These are phyloP conservation scores for Globisporangium okanoganense DNA, from an alignment of 352 stramenopile species.

Conservation along the genomic window DNA sequence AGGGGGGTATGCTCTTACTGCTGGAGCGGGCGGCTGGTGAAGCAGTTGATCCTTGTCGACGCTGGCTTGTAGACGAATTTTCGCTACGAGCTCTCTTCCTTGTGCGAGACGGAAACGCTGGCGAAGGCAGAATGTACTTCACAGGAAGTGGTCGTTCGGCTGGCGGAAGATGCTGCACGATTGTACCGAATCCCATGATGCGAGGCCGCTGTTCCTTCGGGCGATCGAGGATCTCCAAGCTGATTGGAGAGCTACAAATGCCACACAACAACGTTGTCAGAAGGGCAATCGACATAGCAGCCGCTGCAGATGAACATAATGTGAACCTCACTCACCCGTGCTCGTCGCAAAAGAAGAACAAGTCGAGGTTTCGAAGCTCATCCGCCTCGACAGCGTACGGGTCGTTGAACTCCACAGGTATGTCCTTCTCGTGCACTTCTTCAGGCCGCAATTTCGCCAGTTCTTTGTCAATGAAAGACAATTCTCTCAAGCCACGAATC, in stretches of 20 bases:
- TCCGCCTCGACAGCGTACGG: constrained; percentile 58
- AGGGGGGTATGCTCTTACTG: constrained; percentile 2
- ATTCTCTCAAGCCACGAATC: constrained; percentile 53
- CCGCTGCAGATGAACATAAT: not conserved
- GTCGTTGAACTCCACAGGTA: constrained; percentile 66
- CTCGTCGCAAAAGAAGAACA: constrained; percentile 88
- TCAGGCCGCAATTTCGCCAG: constrained; percentile 24
- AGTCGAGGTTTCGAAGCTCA: constrained; percentile 67
- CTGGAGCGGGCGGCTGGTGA: not conserved
- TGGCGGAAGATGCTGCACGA: constrained; percentile 69
- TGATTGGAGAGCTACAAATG: constrained; percentile 55
- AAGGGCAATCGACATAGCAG: not conserved
- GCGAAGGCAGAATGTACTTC: constrained; percentile 64
- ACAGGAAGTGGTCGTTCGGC: constrained; percentile 58
- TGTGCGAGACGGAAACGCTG: constrained; percentile 68
- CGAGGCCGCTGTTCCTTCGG: constrained; percentile 68
- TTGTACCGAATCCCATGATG: constrained; percentile 83
- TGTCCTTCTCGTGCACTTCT: constrained; percentile 59
- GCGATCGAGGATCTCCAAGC: constrained; percentile 73
- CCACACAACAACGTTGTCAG: not conserved
- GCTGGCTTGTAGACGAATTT: constrained; percentile 26
- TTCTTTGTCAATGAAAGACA: constrained; percentile 37
- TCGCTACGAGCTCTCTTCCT: constrained; percentile 65
- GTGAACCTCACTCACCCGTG: constrained; percentile 46
- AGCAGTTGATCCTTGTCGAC: constrained; percentile 15